Evolutionary conservation across 176 grass and related monocot genomes (phyloP), one percentile per base, ranked within the genome.

Genomic region (Raddia guianensis): DNA sequence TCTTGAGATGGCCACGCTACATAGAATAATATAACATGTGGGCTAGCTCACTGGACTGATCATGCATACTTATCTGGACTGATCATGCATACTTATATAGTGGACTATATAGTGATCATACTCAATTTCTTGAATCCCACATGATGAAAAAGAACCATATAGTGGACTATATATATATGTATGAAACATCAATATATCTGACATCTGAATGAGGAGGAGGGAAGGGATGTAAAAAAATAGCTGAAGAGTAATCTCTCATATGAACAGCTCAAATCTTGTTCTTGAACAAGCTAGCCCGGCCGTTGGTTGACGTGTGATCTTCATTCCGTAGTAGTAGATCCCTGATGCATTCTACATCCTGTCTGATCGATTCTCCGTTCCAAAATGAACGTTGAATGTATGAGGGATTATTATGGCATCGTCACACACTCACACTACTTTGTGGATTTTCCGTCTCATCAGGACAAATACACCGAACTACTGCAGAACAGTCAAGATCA

Each of bases 221-320:
- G 9, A 46, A 77, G 53, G 5, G 9, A 46, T 71, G 46, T 46
- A 33, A 16, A 57, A 69, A 9, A 12, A 83, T 27, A 46, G 66
- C 73, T 81, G 49, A 76, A 15, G 71, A 51, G 10, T 58, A 57
- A 27, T n/a, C 56, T 18, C 42, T 67, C 67, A 19, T 78, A 77
- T 73, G 15, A 73, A 68, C 73, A 78, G 45, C 72, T 85, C 87
- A 57, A 72, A 51, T 77, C 42, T 72, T 59, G 60, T 37, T 44
- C 45, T 44, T 69, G 12, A 48, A 79, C 58, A 47, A 72, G 35
- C 3, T 19, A 6, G 8, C 35, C 54, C 0, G 14, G 37, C 37
- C 37, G 37, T 40, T 40, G 37, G 4, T 76, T 5, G 76, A 75
- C 35, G 46, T 64, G 57, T 33, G 53, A 80, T 75, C 81, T 61